These are phyloP conservation scores for Paraphaeosphaeria minitans DNA, from an alignment of 2,329 filamentous ascomycete species.

Conservation along the genomic window DNA sequence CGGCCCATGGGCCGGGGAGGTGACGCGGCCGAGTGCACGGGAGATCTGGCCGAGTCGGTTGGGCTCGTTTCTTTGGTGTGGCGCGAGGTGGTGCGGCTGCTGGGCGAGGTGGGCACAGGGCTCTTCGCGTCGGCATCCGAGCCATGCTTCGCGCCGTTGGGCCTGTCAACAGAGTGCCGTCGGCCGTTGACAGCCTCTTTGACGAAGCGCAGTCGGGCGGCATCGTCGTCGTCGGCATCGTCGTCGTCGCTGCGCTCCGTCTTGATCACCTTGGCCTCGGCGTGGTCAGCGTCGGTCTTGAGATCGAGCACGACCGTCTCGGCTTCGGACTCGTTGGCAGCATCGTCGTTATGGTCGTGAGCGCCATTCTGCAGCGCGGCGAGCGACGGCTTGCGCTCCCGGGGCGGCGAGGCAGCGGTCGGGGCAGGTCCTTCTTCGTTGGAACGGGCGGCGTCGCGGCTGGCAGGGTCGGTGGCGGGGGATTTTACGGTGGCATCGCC, in stretches of 20 bases:
- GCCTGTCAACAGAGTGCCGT: constrained; percentile 31
- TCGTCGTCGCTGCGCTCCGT: constrained; percentile 45
- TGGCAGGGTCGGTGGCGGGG: constrained; percentile 17
- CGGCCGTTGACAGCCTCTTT: constrained; percentile 39
- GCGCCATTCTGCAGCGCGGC: constrained; percentile 28
- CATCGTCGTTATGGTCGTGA: constrained; percentile 37
- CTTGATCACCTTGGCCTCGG: constrained; percentile 49
- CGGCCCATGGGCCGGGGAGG: constrained; percentile 34
- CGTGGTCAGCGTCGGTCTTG: constrained; percentile 49
- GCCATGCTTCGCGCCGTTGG: constrained; percentile 38
- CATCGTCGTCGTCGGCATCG: constrained; percentile 36
- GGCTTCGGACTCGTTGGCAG: constrained; percentile 54
- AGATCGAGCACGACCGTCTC: constrained; percentile 55
- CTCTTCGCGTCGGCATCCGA: constrained; percentile 40
- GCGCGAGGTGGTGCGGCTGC: constrained; percentile 40
- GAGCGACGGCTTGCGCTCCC: constrained; percentile 9
- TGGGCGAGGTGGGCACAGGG: constrained; percentile 42
- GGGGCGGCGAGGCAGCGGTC: constrained; percentile 27
- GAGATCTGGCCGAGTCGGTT: constrained; percentile 34
- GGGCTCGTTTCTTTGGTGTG: constrained; percentile 45
- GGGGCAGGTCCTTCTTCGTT: constrained; percentile 16
- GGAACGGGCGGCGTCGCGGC: constrained; percentile 21
- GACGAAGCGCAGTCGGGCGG: constrained; percentile 30
- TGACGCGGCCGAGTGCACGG: constrained; percentile 31
- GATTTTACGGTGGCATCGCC: constrained; percentile 40